Percentiles rank a stretch among this genome's conserved stretches.
Conservation (phyloP, 2,329 filamentous ascomycete species). For the Lasiodiplodia gonubiensis region DNA sequence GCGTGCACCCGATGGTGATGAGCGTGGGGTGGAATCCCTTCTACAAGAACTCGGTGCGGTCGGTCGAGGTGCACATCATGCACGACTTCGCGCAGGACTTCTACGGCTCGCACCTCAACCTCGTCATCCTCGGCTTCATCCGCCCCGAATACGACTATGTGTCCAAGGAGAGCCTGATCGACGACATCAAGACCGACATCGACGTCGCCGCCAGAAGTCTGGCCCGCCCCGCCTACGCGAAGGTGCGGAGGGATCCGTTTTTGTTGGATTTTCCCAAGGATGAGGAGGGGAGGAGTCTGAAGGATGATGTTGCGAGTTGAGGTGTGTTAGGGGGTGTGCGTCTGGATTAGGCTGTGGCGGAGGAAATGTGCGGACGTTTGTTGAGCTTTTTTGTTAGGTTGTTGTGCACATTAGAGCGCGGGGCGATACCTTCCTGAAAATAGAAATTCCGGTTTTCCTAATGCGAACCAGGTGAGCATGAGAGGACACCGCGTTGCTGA, state of each 20-base stretch:
- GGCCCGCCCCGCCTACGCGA: conserved; percentile 64
- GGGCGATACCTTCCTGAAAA: too few relatives aligned
- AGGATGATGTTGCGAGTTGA: conserved; percentile 17
- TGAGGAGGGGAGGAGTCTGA: conserved; percentile 12
- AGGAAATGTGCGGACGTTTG: not conserved
- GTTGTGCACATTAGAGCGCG: too few relatives aligned
- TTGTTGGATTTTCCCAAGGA: conserved; percentile 19
- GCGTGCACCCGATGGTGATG: conserved; percentile 85
- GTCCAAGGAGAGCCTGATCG: conserved; percentile 78
- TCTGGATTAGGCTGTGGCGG: not conserved
- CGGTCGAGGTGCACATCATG: conserved; percentile 89
- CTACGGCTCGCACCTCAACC: conserved; percentile 78
- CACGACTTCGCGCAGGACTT: conserved; percentile 80
- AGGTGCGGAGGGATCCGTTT: conserved; percentile 57
- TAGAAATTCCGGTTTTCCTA: too few relatives aligned
- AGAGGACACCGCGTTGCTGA: too few relatives aligned
- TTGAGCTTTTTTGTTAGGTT: too few relatives aligned
- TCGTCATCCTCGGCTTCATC: conserved; percentile 85
- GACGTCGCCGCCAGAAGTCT: conserved; percentile 79
- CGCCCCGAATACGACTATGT: conserved; percentile 89
- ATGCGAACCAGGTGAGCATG: too few relatives aligned
- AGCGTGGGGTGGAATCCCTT: conserved; percentile 97
- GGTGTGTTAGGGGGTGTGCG: not conserved
- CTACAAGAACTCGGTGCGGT: conserved; percentile 88
- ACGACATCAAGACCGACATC: conserved; percentile 89